Conservation (phyloP, 768 basidiomycete genomes). For the Naganishia kalamii region DNA sequence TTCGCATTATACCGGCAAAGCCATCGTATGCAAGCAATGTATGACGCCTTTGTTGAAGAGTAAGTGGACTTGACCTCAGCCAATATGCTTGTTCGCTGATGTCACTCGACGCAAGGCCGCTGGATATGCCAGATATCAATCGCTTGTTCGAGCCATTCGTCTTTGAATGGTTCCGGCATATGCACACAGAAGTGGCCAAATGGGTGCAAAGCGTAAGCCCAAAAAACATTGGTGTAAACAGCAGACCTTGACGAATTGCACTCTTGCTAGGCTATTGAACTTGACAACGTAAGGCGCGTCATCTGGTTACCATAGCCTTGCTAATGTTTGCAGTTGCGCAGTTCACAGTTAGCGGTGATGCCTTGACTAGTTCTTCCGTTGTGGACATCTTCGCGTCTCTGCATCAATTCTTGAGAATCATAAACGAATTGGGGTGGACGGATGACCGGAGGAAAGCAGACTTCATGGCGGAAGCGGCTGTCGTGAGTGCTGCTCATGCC, state of each 20-base stretch:
- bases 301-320: neutral
- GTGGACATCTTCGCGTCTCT: conserved; percentile 92
- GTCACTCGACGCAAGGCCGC: neutral
- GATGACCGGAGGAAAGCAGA: conserved; percentile 80
- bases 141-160: conserved; percentile 83
- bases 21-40: conserved; percentile 26
- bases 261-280: conserved; percentile 62
- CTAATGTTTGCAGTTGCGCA: conserved; percentile 12
- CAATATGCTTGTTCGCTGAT: conserved; percentile 3
- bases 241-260: neutral
- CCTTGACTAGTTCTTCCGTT: conserved; percentile 80
- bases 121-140: neutral
- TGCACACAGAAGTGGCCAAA: conserved; percentile 78
- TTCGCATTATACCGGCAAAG: conserved; percentile 12
- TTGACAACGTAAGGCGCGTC: conserved; percentile 60
- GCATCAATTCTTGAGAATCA: conserved; percentile 77
- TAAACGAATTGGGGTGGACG: conserved; percentile 85
- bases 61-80: conserved; percentile 18
- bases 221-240: no score
- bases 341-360: conserved; percentile 1
- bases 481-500: conserved; percentile 52
- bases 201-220: conserved; percentile 84
- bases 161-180: conserved; percentile 77
- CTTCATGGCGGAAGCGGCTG: conserved; percentile 81
- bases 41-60: conserved; percentile 51